Percentiles rank a stretch among this genome's conserved stretches.
phyloP scores from a whole-genome alignment of 441 rosid genomes.

The Bocquillonia castaneifolia region DNA sequence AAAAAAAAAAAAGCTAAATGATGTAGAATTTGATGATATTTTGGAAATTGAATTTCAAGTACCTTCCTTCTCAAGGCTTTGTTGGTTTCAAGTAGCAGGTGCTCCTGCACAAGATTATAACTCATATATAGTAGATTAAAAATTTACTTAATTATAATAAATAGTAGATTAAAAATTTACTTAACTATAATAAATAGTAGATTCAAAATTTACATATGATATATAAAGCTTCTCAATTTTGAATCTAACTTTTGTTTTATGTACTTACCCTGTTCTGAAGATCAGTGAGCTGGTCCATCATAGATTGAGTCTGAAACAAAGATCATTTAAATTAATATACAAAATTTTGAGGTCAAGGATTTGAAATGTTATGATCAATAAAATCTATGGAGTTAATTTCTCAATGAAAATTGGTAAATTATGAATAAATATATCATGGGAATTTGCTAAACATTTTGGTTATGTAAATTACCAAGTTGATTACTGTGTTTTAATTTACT shows the following conservation, averaged over 20 bases:
- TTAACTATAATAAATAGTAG: not conserved
- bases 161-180: too few relatives aligned
- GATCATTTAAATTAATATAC: not conserved
- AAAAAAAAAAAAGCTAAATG: not conserved
- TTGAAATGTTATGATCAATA: too few relatives aligned
- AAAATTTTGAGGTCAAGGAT: not conserved
- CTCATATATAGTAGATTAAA: not conserved
- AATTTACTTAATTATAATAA: not conserved
- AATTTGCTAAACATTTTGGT: too few relatives aligned
- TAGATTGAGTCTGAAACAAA: conserved; percentile 41
- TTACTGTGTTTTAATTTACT: too few relatives aligned
- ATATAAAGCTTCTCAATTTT: not conserved
- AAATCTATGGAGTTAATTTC: too few relatives aligned
- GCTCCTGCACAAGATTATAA: conserved; percentile 37
- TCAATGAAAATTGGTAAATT: too few relatives aligned
- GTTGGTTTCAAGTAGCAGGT: conserved; percentile 40
- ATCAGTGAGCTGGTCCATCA: conserved; percentile 44
- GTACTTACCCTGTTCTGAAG: conserved; percentile 51
- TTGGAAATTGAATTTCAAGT: not conserved
- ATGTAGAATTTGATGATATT: not conserved
- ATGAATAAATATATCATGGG: too few relatives aligned
- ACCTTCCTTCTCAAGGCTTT: conserved; percentile 45
- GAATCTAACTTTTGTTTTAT: too few relatives aligned
- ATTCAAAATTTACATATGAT: not conserved
- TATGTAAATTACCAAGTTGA: too few relatives aligned